Percentiles rank a stretch among this genome's conserved stretches.
phyloP scores from a whole-genome alignment of 2,329 filamentous ascomycete species.

The Didymella glomerata region DNA sequence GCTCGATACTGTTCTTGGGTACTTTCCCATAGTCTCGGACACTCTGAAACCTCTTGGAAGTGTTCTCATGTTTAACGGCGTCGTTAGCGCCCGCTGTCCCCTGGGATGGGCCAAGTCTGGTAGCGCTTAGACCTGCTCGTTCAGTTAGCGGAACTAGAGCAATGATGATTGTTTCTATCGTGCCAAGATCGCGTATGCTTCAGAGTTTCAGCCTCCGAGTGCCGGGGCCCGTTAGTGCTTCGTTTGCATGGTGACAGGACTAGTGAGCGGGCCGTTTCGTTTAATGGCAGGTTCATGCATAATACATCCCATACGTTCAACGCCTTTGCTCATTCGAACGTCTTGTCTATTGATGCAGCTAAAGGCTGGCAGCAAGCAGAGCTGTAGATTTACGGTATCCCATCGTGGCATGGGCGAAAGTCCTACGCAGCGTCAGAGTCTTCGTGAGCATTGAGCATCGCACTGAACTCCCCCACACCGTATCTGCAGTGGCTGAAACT shows the following conservation, averaged over 20 bases:
- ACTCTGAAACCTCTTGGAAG: constrained; percentile 12
- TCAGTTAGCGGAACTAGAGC: background rate
- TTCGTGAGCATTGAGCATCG: background rate
- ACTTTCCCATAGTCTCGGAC: background rate
- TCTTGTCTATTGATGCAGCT: background rate
- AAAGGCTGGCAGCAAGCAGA: background rate
- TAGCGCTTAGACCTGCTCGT: constrained; percentile 5
- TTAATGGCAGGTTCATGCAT: background rate
- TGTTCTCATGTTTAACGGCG: constrained; percentile 1
- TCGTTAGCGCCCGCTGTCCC: constrained; percentile 4
- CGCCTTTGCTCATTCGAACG: background rate
- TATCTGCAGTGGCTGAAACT: background rate
- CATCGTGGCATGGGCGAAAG: background rate
- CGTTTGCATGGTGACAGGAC: background rate
- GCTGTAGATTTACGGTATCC: background rate
- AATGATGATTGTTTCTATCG: background rate
- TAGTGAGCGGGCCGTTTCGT: constrained; percentile 1
- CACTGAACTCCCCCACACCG: background rate
- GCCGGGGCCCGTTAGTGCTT: constrained; percentile 5
- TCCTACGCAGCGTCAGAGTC: background rate
- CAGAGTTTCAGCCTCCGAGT: constrained; percentile 9
- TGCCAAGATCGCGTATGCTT: constrained; percentile 7
- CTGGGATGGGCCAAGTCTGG: constrained; percentile 1
- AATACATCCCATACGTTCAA: background rate
- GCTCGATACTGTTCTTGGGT: background rate